phyloP scores from a whole-genome alignment of 306 rosid species.

The Hippophae rhamnoides region DNA sequence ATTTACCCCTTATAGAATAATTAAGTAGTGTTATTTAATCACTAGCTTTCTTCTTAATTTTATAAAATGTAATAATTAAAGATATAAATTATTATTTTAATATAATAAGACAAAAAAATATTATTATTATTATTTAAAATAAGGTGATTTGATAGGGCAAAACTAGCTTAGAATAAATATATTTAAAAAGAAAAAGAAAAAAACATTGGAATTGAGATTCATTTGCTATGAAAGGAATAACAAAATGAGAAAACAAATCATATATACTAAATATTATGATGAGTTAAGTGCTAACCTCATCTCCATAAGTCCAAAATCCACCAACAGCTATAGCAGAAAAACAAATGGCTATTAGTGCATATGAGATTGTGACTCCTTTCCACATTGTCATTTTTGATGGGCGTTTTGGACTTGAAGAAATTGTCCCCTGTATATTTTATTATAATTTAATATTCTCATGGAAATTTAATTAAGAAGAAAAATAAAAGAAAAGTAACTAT shows the following conservation, averaged over 20 bases:
- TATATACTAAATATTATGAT: no score
- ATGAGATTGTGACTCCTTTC: slow-evolving; percentile 40
- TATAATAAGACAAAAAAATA: no score
- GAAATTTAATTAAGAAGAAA: neutral
- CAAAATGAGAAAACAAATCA: no score
- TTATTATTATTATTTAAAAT: no score
- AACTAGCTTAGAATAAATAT: no score
- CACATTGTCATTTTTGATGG: slow-evolving; percentile 38
- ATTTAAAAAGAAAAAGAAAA: no score
- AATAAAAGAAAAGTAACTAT: neutral
- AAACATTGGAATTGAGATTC: no score
- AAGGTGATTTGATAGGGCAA: no score
- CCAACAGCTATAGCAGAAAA: slow-evolving; percentile 45
- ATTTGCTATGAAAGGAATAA: no score
- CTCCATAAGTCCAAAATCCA: slow-evolving; percentile 72
- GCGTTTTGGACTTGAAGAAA: slow-evolving; percentile 36
- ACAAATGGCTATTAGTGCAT: slow-evolving; percentile 33
- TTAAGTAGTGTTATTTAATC: neutral
- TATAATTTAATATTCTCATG: neutral
- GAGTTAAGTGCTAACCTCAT: slow-evolving; percentile 23
- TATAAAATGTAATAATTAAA: no score
- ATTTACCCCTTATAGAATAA: neutral
- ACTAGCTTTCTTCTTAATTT: neutral
- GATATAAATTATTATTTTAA: no score
- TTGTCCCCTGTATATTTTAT: slow-evolving; percentile 45